Evolutionary conservation across 306 rosid genomes (phyloP).

Genomic region (Vigna reflexopilosa): DNA sequence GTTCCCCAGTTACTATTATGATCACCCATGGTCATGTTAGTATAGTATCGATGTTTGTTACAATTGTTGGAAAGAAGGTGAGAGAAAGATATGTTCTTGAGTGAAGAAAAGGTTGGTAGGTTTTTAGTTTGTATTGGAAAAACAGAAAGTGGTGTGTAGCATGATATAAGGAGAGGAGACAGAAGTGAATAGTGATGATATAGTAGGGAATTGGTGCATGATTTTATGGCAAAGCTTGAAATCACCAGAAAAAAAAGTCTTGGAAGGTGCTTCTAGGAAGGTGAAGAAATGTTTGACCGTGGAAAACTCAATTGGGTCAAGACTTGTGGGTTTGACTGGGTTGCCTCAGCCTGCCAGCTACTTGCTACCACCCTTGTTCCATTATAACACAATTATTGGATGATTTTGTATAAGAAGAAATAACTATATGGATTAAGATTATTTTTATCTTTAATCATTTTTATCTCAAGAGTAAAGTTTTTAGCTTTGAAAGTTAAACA

Average conservation of each 20-base stretch:
- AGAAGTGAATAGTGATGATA: background rate
- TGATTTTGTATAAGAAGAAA: background rate
- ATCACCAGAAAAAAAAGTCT: slow-evolving; percentile 40
- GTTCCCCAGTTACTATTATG: slow-evolving; percentile 47
- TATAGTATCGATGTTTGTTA: slow-evolving; percentile 13
- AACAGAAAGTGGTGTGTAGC: background rate
- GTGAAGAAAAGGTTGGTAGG: slow-evolving; percentile 31
- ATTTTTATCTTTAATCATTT: no score
- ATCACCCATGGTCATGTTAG: slow-evolving; percentile 51
- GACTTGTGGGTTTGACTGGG: slow-evolving; percentile 89
- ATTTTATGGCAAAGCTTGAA: slow-evolving; percentile 1
- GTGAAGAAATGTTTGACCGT: slow-evolving; percentile 75
- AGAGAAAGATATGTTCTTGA: slow-evolving; percentile 55
- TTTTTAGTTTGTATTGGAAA: slow-evolving; percentile 34
- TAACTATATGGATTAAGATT: no score
- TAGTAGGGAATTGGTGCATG: slow-evolving; percentile 8
- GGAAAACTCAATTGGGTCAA: slow-evolving; percentile 73
- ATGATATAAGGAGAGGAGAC: slow-evolving; percentile 18
- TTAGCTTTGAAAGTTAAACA: no score
- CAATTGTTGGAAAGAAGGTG: slow-evolving; percentile 52
- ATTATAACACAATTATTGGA: background rate
- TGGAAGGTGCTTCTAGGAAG: slow-evolving; percentile 69
- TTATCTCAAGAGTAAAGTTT: no score
- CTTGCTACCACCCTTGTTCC: background rate
- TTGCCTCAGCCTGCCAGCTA: slow-evolving; percentile 34